Percentiles rank a stretch among this genome's conserved stretches.
Evolutionary conservation across 164 flowering plant species (phyloP).

Genomic region (Aristolochia fimbriata): DNA sequence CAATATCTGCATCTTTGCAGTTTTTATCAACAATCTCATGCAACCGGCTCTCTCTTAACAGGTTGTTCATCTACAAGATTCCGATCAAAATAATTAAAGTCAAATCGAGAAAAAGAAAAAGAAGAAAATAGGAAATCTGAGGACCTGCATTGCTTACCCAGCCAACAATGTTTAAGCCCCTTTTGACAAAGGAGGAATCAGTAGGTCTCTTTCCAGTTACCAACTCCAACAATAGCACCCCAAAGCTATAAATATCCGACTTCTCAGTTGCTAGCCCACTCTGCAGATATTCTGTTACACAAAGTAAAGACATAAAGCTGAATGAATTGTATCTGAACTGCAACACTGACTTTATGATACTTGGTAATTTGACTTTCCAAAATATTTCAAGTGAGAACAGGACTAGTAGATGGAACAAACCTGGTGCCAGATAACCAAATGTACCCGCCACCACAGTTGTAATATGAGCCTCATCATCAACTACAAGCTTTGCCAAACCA

Average conservation of each 20-base stretch:
- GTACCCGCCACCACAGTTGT: constrained; percentile 98
- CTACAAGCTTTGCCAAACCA: constrained; percentile 93
- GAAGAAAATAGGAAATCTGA: background rate
- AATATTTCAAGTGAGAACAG: no score
- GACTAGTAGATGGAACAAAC: constrained; percentile 18
- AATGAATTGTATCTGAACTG: background rate
- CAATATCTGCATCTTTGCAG: constrained; percentile 55
- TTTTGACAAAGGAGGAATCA: constrained; percentile 69
- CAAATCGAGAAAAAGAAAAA: background rate
- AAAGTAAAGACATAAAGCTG: background rate
- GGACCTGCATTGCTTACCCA: constrained; percentile 48
- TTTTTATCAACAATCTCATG: constrained; percentile 67
- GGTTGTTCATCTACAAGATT: constrained; percentile 64
- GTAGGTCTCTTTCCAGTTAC: constrained; percentile 97
- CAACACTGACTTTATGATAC: background rate
- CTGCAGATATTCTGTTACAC: constrained; percentile 64
- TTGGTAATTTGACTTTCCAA: no score
- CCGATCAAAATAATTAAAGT: background rate
- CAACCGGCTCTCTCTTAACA: constrained; percentile 49
- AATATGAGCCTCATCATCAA: constrained; percentile 87
- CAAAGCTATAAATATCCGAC: constrained; percentile 93
- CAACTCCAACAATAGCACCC: constrained; percentile 86
- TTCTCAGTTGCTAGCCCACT: constrained; percentile 92
- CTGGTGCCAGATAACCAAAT: constrained; percentile 95
- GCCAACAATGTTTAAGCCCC: constrained; percentile 85